These are phyloP conservation scores for Acanthamoeba triangularis DNA, from an alignment of 208 protist genomes.

Conservation along the genomic window DNA sequence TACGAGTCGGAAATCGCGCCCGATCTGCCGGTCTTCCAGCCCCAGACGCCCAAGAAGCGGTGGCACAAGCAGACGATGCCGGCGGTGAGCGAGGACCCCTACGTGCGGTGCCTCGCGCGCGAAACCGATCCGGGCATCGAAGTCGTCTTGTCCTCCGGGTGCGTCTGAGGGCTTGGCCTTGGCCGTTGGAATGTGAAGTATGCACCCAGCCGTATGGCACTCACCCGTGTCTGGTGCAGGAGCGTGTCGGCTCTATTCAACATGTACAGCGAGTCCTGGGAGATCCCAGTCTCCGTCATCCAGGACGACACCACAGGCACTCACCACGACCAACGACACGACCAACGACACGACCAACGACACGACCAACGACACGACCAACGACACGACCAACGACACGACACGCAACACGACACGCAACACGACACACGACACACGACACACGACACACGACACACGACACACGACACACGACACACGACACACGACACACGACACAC, in stretches of 20 bases:
- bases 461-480: too few species aligned
- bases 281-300: slow-evolving; percentile 10
- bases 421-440: too few species aligned
- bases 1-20: neutral
- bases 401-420: neutral
- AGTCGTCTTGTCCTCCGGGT: slow-evolving; percentile 40
- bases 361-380: too few species aligned
- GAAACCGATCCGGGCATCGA: neutral
- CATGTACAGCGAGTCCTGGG: slow-evolving; percentile 67
- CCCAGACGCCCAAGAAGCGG: neutral
- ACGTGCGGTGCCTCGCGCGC: neutral
- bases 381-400: neutral
- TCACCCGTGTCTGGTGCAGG: neutral
- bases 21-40: slow-evolving; percentile 30
- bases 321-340: neutral
- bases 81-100: slow-evolving; percentile 36
- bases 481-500: neutral
- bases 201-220: neutral
- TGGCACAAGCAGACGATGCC: slow-evolving; percentile 64
- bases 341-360: too few species aligned
- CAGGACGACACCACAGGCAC: slow-evolving; percentile 31
- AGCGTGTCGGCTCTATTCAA: slow-evolving; percentile 30
- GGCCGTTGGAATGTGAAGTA: neutral
- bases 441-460: neutral
- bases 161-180: neutral